phyloP scores from a whole-genome alignment of 768 basidiomycete genomes.

The Hericium alpestre region DNA sequence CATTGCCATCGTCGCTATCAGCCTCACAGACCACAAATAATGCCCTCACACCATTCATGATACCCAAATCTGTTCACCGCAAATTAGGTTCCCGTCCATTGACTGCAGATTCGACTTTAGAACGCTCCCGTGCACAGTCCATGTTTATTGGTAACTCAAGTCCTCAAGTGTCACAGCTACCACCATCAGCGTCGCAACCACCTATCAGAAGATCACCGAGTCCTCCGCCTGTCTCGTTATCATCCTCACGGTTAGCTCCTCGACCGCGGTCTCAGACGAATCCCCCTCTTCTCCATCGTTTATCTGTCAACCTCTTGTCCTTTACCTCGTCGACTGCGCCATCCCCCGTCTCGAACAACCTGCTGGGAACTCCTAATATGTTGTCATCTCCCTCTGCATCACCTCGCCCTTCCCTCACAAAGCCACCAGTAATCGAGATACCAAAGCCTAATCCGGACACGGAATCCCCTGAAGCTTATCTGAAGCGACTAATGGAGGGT shows the following conservation, averaged over 20 bases:
- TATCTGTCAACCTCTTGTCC: constrained; percentile 58
- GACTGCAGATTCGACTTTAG: constrained; percentile 29
- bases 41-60: not conserved
- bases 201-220: not conserved
- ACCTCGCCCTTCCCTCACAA: constrained; percentile 35
- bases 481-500: constrained; percentile 49
- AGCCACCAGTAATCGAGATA: constrained; percentile 29
- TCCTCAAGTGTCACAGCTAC: not conserved
- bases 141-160: constrained; percentile 13
- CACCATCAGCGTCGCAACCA: not conserved
- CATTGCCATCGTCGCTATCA: not conserved
- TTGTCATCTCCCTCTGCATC: constrained; percentile 23
- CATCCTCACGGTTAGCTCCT: constrained; percentile 21
- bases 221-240: not conserved
- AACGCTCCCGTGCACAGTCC: constrained; percentile 20
- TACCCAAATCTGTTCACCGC: not conserved
- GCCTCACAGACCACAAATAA: not conserved
- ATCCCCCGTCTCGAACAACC: constrained; percentile 11
- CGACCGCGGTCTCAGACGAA: constrained; percentile 47
- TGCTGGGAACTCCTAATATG: constrained; percentile 12
- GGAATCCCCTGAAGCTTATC: constrained; percentile 64
- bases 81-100: constrained; percentile 23
- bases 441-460: constrained; percentile 42
- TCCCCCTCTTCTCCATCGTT: constrained; percentile 57
- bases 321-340: constrained; percentile 29